Evolutionary conservation across 2,329 filamentous ascomycete genomes (phyloP).

Genomic region (Epichloe amarillans): DNA sequence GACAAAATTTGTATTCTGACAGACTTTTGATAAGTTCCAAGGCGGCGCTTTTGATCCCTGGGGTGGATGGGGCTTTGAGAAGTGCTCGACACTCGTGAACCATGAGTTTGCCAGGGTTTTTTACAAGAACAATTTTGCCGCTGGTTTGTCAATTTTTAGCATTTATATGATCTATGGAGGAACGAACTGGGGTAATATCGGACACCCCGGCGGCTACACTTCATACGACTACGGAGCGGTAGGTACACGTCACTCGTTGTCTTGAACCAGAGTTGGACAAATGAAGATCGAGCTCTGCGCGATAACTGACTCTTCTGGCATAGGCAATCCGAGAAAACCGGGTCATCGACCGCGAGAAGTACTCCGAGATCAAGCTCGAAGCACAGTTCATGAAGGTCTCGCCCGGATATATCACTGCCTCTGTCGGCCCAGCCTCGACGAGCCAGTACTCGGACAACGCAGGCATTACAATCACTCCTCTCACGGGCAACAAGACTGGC

Average conservation of each 20-base stretch:
- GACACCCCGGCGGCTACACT: slow-evolving; percentile 52
- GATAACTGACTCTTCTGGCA: background rate
- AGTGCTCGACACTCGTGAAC: slow-evolving; percentile 53
- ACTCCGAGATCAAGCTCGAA: slow-evolving; percentile 64
- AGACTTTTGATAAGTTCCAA: slow-evolving; percentile 41
- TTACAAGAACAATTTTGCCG: slow-evolving; percentile 61
- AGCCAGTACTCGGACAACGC: slow-evolving; percentile 38
- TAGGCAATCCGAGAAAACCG: slow-evolving; percentile 54
- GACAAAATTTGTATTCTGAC: background rate
- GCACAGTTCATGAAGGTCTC: slow-evolving; percentile 64
- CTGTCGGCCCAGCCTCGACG: slow-evolving; percentile 34
- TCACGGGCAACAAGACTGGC: slow-evolving; percentile 39
- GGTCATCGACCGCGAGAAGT: slow-evolving; percentile 58
- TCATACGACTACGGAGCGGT: slow-evolving; percentile 41
- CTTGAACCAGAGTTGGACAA: slow-evolving; percentile 8
- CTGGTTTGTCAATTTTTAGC: slow-evolving; percentile 54
- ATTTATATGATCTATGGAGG: slow-evolving; percentile 71
- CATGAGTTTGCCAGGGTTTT: slow-evolving; percentile 67
- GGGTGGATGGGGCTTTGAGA: slow-evolving; percentile 56
- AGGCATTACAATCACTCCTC: slow-evolving; percentile 46
- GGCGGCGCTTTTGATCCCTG: slow-evolving; percentile 62
- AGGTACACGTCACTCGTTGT: slow-evolving; percentile 7
- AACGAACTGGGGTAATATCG: slow-evolving; percentile 74
- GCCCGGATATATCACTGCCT: slow-evolving; percentile 52
- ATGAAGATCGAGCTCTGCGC: slow-evolving; percentile 8